Evolutionary conservation across 768 basidiomycete species (phyloP), one percentile per base, ranked within the genome.

Genomic region (Amanita brunnescens): DNA sequence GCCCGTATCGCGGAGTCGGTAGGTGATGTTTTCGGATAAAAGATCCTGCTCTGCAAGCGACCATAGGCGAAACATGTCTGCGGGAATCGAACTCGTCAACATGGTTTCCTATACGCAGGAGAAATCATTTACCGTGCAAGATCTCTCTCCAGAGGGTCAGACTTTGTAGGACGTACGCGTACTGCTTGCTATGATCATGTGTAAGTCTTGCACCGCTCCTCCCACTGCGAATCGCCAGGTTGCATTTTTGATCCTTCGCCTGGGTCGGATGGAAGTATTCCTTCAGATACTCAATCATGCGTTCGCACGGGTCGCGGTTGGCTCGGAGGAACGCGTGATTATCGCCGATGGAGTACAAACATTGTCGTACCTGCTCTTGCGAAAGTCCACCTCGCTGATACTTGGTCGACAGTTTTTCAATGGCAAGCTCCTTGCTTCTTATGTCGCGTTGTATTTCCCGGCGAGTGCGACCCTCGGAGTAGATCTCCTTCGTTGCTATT

Each of bases 51-150:
- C 90, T 0, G 87, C 80, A 2, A 91, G 71, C 3, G 79, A 85
- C 87, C 85, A 91, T 34, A 92, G 66, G 54, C 83, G 86, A 71
- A 92, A 92, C 86, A 92, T 90, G 59, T 92, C 88, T 91, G 49
- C 41, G 9, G 34, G 8, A 41, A 40, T 16, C 10, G 7, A 13
- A 12, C 47, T 16, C 1, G 21, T 38, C 41, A 26, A 32, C 13
- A 12, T 9, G 16, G 23, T 40, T 30, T 16, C 12, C 32, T 49
- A 21, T 20, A 40, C 23, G 14, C 12, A 14, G 4, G 23, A 16
- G 38, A n/a, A 47, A 10, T 32, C 2, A 54, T 74, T 35, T 55
- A 87, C 88, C 89, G 57, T 91, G 87, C 41, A 92, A 62, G 54
- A 90, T 90, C 64, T 90, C 90, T 29, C 83, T 76, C 90, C 90